Conservation (phyloP, 768 basidiomycete species). For the Clavaria fumosa region DNA sequence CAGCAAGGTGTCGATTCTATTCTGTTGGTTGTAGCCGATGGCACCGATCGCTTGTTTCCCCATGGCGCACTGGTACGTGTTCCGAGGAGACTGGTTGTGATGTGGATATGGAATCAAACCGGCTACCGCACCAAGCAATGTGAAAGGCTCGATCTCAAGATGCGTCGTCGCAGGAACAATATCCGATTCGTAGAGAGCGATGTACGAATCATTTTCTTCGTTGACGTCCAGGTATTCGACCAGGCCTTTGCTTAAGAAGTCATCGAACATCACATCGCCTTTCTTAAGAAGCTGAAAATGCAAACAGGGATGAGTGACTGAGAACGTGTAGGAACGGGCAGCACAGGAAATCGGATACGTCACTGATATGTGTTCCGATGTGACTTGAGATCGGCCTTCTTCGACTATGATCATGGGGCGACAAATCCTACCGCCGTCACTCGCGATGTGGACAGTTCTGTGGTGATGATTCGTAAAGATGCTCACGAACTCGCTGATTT, state of each 20-base stretch:
- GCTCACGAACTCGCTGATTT: constrained; percentile 91
- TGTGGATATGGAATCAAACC: constrained; percentile 98
- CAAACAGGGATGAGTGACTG: too few species aligned
- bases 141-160: constrained; percentile 98
- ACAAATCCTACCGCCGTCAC: constrained; percentile 96
- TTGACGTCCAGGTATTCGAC: constrained; percentile 99
- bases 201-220: constrained; percentile 95
- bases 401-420: constrained; percentile 96
- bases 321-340: too few species aligned
- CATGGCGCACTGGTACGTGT: constrained; percentile 99
- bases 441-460: constrained; percentile 85
- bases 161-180: constrained; percentile 79
- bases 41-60: constrained; percentile 99
- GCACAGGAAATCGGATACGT: constrained; percentile 14
- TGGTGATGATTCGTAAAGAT: constrained; percentile 96
- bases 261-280: constrained; percentile 72
- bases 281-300: constrained; percentile 74
- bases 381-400: constrained; percentile 58
- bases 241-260: constrained; percentile 81
- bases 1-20: constrained; percentile 94
- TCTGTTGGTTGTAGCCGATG: constrained; percentile 95
- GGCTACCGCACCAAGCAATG: constrained; percentile 91
- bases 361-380: constrained; percentile 66
- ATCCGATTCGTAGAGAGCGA: constrained; percentile 85
- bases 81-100: constrained; percentile 97